Conservation (phyloP, 2,329 filamentous ascomycete species). For the Verticillium zaregamsianum region DNA sequence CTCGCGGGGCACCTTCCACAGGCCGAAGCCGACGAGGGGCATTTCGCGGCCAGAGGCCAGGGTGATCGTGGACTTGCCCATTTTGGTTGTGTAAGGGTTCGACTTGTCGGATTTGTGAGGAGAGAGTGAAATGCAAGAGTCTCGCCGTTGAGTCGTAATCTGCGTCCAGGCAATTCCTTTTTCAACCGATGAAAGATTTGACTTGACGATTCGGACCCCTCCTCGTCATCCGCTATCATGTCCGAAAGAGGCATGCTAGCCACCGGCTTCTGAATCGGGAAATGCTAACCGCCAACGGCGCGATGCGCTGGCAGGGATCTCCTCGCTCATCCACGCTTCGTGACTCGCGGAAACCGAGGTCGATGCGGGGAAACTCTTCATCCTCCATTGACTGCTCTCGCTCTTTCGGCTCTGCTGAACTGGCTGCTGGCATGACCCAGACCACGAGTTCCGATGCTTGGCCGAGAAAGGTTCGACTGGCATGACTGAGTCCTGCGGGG, state of each 20-base stretch:
- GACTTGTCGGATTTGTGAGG: neutral
- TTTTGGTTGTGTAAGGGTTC: neutral
- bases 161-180: neutral
- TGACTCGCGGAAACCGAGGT: neutral
- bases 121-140: neutral
- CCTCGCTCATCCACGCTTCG: neutral
- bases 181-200: neutral
- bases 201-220: neutral
- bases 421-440: no score
- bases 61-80: slow-evolving; percentile 42
- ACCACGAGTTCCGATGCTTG: no score
- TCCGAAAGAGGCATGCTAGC: neutral
- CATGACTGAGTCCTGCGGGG: no score
- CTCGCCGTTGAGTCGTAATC: neutral
- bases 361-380: neutral
- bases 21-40: slow-evolving; percentile 72
- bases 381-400: neutral
- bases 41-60: slow-evolving; percentile 64
- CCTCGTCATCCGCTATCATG: neutral
- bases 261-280: neutral
- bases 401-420: neutral
- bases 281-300: neutral
- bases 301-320: neutral
- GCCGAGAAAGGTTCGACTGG: no score
- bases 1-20: slow-evolving; percentile 79